Evolutionary conservation across 805 yeast species (phyloP), one percentile per base, ranked within the genome.

Genomic region (Sugiyamaella smithiae): DNA sequence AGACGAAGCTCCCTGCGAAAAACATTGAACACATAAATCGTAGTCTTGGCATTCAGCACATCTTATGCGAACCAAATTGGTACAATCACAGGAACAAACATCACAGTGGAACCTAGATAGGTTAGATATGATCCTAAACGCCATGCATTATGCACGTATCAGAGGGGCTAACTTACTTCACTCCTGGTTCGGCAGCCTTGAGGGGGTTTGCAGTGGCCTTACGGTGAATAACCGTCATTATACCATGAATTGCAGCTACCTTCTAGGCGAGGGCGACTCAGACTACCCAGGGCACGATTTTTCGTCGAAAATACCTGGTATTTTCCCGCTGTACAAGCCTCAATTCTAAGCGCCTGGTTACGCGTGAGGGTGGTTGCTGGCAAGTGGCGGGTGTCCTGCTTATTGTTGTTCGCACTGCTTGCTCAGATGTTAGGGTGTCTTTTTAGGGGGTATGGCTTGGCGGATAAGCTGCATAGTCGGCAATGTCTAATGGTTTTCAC

Each of bases 1-100:
- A 2, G 93, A 78, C 19, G 78, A 70, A 12, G 78, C 71, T 11
- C 99, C 99, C 49, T 81, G 78, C 1, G 96, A 84, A 69, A 93
- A 93, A 66, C 99, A 93, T 2, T 96, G 96, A 4, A 95, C 98
- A 73, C 99, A 93, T n/a, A 93, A 71, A 65, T 93, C 99, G 61
- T 91, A 93, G 66, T 91, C 98, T 2, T 81, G 73, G 68, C 99
- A 95, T 28, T 81, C 84, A 0, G 97, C 98, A 73, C 99, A 93
- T 45, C 85, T 76, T 42, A 93, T 83, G 53, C 98, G 76, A 41
- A 93, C 93, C 57, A 97, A 72, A 61, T 90, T 83, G 1, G 98
- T 90, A 64, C 97, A 87, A 66, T 93, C 99, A 1, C 95, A 77
- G n/a, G 96, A 84, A 64, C 99, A 93, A 9, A 88, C 88, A 68